phyloP scores from a whole-genome alignment of 139 green algal genomes.

The Diplosphaera chodatii region DNA sequence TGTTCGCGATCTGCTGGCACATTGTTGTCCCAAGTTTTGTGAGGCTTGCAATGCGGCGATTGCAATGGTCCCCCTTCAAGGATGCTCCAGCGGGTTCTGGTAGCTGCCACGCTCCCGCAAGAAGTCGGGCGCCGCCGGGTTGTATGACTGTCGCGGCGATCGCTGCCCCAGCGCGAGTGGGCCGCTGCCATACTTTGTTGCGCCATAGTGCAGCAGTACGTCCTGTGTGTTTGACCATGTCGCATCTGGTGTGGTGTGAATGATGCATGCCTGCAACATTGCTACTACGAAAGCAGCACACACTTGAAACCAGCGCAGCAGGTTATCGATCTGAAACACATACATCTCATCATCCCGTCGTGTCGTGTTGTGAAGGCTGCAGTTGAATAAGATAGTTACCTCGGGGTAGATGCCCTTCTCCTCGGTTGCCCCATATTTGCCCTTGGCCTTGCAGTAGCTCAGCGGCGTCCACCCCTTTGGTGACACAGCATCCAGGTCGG shows the following conservation, averaged over 20 bases:
- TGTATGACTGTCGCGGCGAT: constrained; percentile 74
- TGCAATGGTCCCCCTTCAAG: constrained; percentile 2
- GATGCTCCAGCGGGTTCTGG: constrained; percentile 49
- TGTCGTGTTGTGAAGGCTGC: no score
- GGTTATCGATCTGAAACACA: no score
- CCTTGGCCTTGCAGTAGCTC: constrained; percentile 80
- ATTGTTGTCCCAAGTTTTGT: no score
- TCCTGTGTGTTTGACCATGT: constrained; percentile 33
- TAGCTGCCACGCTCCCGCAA: constrained; percentile 72
- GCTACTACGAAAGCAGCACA: no score
- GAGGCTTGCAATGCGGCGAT: no score
- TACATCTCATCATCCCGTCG: no score
- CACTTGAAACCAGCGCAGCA: no score
- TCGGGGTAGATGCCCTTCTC: constrained; percentile 95
- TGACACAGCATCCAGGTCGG: constrained; percentile 55
- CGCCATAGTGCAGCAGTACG: constrained; percentile 80
- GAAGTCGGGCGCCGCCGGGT: constrained; percentile 67
- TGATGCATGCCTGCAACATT: no score
- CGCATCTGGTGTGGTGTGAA: not conserved
- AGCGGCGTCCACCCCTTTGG: constrained; percentile 83
- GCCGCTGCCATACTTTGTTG: constrained; percentile 66
- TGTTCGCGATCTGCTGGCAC: no score
- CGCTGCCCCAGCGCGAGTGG: constrained; percentile 60
- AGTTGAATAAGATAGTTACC: no score
- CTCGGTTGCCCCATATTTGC: constrained; percentile 92